These are phyloP conservation scores for Phaffomyces antillensis DNA, from an alignment of 805 yeast genomes.

Conservation along the genomic window DNA sequence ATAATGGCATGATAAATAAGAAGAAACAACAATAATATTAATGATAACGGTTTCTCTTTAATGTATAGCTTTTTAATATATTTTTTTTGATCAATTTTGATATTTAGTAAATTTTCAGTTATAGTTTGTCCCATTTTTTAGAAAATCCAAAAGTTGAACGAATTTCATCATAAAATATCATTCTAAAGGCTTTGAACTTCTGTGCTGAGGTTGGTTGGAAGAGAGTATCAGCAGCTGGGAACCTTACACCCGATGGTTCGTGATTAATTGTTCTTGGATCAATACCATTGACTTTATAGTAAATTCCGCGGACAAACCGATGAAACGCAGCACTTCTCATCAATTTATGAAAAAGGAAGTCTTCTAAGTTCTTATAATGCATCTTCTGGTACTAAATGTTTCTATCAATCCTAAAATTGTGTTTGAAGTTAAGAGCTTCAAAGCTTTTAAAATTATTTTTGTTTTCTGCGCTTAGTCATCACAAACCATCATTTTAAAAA, in stretches of 20 bases:
- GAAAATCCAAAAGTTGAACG: constrained; percentile 45
- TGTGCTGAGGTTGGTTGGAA: constrained; percentile 45
- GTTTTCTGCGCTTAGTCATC: background rate
- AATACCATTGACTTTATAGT: constrained; percentile 55
- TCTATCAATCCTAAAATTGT: too few relatives aligned
- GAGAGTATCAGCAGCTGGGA: constrained; percentile 15
- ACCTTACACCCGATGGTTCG: constrained; percentile 9
- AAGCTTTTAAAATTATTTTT: background rate
- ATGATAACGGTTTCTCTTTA: background rate
- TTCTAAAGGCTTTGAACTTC: constrained; percentile 51
- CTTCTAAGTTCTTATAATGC: constrained; percentile 36
- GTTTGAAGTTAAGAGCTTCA: too few relatives aligned
- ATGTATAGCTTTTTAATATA: background rate
- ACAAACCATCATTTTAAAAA: background rate
- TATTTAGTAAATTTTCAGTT: too few relatives aligned
- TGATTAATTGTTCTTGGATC: constrained; percentile 33
- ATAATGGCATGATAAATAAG: background rate
- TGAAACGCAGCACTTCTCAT: constrained; percentile 55
- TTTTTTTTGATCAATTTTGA: too few relatives aligned
- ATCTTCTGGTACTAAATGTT: background rate
- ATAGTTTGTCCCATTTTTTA: constrained; percentile 14
- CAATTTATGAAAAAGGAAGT: constrained; percentile 36
- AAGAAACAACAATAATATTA: background rate
- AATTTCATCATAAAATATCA: constrained; percentile 55
- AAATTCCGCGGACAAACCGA: constrained; percentile 52